These are phyloP conservation scores for Fusarium austroafricanum DNA, from an alignment of 2,329 filamentous ascomycete species.

Conservation along the genomic window DNA sequence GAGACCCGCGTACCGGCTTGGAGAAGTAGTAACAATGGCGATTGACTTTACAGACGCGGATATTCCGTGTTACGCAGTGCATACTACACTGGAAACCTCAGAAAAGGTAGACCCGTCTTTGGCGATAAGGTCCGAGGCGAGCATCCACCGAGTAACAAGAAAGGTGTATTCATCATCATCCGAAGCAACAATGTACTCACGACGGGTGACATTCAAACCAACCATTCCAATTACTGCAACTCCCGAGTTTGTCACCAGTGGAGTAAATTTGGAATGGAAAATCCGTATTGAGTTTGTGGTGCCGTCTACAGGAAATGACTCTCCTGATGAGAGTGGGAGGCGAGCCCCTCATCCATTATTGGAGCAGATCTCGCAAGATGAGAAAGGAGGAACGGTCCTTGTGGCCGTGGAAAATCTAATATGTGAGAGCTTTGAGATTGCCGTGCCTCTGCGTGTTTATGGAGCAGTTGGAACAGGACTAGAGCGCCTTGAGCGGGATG, in stretches of 20 bases:
- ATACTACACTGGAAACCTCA: constrained; percentile 84
- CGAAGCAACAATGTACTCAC: constrained; percentile 85
- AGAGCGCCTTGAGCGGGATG: constrained; percentile 67
- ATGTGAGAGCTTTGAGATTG: constrained; percentile 92
- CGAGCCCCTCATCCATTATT: constrained; percentile 65
- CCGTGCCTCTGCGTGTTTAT: constrained; percentile 86
- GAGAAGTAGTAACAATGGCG: constrained; percentile 85
- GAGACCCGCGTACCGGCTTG: constrained; percentile 87
- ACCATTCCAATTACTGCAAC: constrained; percentile 86
- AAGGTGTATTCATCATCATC: constrained; percentile 82
- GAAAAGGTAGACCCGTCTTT: constrained; percentile 85
- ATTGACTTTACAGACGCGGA: constrained; percentile 85
- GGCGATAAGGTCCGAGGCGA: constrained; percentile 85
- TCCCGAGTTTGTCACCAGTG: constrained; percentile 91
- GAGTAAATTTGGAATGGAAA: constrained; percentile 88
- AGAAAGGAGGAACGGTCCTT: constrained; percentile 77
- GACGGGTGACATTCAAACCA: constrained; percentile 81
- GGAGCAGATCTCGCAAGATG: constrained; percentile 82
- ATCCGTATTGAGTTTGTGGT: constrained; percentile 94
- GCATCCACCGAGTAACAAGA: constrained; percentile 86
- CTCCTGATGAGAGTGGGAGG: constrained; percentile 34
- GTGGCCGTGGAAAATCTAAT: constrained; percentile 81
- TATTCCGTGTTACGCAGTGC: constrained; percentile 86
- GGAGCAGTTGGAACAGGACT: constrained; percentile 69
- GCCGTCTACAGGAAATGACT: constrained; percentile 60